Evolutionary conservation across 2,329 filamentous ascomycete species (phyloP), one percentile per base, ranked within the genome.

Genomic region (Byssothecium circinans): DNA sequence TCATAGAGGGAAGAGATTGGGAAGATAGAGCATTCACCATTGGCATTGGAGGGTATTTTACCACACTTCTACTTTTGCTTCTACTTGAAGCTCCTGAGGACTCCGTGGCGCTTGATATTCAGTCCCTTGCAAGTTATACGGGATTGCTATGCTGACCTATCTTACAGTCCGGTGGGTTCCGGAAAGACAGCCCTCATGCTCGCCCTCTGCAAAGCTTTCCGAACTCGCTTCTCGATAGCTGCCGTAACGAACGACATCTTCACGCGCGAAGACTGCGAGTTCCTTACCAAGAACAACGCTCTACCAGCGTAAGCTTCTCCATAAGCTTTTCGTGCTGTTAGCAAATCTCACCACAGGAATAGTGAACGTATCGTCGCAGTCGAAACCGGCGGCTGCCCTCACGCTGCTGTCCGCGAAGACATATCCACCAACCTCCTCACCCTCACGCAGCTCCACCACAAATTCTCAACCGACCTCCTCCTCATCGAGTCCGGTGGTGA

Each of bases 201-300:
- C 10, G 87, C 89, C 32, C 88, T 97, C 59, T 96, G 91, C 77
- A 85, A 85, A 29, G 86, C 87, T 7, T 85, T 99, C 6, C 88
- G 94, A 52, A 79, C 85, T 41, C 78, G 82, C 45, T 91, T 89
- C 81, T 90, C 86, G 67, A 88, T 99, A 64, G 94, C 94, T 1
- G 94, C 91, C 50, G 92, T 99, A 18, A 99, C 94, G 41, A 97
- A 97, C 80, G 92, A 97, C 79, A 97, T 97, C 79, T 97, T 97
- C 80, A 97, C 92, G 18, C 87, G 80, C 56, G 94, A 99, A 76
- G 94, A 99, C 78, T 91, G 91, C 77, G 94, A 97, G 74, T 99
- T 99, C 77, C 85, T 99, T 20, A 95, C 90, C 49, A 85, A 85
- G 47, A 81, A 96, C 80, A 81, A 83, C 56, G 94, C 94, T 5